A percentile compares a stretch with the other conserved stretches of the same genome.
Conservation (phyloP, 140 eudicot genomes). For the Flaveria floridana region DNA sequence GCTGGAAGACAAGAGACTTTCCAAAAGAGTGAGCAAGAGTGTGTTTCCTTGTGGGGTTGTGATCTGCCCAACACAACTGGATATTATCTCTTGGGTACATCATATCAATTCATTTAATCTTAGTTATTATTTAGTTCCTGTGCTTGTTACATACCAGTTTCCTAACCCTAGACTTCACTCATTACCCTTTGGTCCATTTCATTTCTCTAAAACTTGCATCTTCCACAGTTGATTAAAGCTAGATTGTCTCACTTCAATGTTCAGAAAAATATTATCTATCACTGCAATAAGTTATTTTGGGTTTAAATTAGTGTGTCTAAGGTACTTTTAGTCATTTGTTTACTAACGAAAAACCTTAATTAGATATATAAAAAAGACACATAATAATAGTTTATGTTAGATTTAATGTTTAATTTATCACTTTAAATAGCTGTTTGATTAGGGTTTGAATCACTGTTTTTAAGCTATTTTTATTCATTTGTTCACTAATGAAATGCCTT, state of each 20-base stretch:
- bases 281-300: too few species aligned
- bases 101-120: neutral
- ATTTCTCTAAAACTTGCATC: neutral
- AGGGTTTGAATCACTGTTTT: too few species aligned
- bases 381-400: too few species aligned
- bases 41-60: slow-evolving; percentile 44
- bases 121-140: neutral
- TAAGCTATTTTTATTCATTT: too few species aligned
- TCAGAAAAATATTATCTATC: neutral
- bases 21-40: slow-evolving; percentile 36
- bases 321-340: too few species aligned
- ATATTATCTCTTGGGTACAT: slow-evolving; percentile 33
- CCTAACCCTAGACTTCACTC: slow-evolving; percentile 32
- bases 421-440: too few species aligned
- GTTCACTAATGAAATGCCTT: too few species aligned
- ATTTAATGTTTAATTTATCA: too few species aligned
- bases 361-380: too few species aligned
- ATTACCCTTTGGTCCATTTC: neutral
- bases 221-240: neutral
- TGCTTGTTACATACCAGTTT: slow-evolving; percentile 44
- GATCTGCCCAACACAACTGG: slow-evolving; percentile 47
- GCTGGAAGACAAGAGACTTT: slow-evolving; percentile 69
- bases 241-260: neutral
- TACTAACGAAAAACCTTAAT: too few species aligned
- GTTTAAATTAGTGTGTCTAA: too few species aligned